Percentiles rank a stretch among this genome's conserved stretches.
These are phyloP conservation scores for Chenopodium formosanum DNA, from an alignment of 148 eudicot species.

Conservation along the genomic window DNA sequence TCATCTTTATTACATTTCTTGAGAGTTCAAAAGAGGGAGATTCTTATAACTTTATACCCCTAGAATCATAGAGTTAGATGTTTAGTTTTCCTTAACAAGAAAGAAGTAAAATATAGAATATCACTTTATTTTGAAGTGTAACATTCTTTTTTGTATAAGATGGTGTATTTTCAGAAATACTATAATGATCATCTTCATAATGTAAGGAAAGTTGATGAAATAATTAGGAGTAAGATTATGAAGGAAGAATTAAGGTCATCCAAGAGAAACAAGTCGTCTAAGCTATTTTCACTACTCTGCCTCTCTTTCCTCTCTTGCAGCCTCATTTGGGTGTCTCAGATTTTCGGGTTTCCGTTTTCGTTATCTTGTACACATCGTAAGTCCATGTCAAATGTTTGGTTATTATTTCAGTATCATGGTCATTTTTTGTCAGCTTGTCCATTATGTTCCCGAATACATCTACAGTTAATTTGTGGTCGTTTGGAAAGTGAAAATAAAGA, in stretches of 20 bases:
- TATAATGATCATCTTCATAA: not conserved
- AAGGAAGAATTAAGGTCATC: conserved; percentile 22
- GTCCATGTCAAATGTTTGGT: not conserved
- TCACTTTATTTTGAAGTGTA: not conserved
- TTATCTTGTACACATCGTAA: conserved; percentile 22
- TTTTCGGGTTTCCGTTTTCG: conserved; percentile 19
- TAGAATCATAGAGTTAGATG: not conserved
- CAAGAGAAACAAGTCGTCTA: conserved; percentile 22
- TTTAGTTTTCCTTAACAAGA: conserved; percentile 10
- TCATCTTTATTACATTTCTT: not conserved
- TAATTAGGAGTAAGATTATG: conserved; percentile 12
- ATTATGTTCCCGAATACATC: too few relatives aligned
- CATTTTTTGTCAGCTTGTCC: too few relatives aligned
- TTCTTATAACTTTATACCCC: not conserved
- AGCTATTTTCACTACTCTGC: conserved; percentile 15
- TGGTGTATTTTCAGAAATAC: conserved; percentile 19
- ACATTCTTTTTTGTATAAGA: not conserved
- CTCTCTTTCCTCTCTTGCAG: conserved; percentile 31
- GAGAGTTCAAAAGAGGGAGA: not conserved
- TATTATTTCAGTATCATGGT: too few relatives aligned
- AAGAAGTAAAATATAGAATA: conserved; percentile 6
- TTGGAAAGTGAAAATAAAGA: too few relatives aligned
- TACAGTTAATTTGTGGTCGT: too few relatives aligned
- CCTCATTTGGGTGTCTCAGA: conserved; percentile 29
- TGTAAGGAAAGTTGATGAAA: conserved; percentile 5